Conservation (phyloP, 352 stramenopile genomes). For the Blastocystis sp. region DNA sequence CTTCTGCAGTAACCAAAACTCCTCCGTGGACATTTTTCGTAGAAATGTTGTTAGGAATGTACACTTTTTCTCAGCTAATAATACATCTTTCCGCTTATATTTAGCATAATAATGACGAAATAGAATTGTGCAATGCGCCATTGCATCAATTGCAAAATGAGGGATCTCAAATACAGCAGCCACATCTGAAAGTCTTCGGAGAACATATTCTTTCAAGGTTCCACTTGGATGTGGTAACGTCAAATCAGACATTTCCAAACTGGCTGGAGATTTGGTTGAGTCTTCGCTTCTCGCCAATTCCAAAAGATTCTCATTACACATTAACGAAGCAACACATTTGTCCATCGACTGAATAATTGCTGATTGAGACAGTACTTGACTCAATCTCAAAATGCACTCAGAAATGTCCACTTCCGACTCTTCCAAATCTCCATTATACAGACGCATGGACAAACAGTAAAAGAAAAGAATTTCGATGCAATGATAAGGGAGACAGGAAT, state of each 20-base stretch:
- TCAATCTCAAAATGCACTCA: neutral
- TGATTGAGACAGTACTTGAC: neutral
- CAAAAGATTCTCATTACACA: neutral
- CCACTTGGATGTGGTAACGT: neutral
- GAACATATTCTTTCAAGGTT: neutral
- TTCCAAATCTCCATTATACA: constrained; percentile 31
- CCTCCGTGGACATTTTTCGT: neutral
- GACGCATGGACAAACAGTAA: constrained; percentile 37
- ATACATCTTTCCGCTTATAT: neutral
- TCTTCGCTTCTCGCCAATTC: neutral
- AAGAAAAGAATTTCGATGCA: constrained; percentile 6
- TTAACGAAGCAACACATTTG: neutral
- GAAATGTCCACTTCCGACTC: neutral
- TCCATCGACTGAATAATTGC: constrained; percentile 4
- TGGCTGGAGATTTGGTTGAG: neutral
- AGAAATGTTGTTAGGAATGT: constrained; percentile 8
- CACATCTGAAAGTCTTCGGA: neutral
- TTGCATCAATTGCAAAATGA: constrained; percentile 23
- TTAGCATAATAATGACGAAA: neutral
- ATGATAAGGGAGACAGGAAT: constrained; percentile 12
- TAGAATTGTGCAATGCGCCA: neutral
- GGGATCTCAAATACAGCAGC: neutral
- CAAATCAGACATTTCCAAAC: neutral
- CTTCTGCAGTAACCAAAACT: constrained; percentile 25
- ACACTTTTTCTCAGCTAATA: constrained; percentile 6